Evolutionary conservation across 148 eudicot species (phyloP).

Genomic region (Amaranthus hypochondriacus): DNA sequence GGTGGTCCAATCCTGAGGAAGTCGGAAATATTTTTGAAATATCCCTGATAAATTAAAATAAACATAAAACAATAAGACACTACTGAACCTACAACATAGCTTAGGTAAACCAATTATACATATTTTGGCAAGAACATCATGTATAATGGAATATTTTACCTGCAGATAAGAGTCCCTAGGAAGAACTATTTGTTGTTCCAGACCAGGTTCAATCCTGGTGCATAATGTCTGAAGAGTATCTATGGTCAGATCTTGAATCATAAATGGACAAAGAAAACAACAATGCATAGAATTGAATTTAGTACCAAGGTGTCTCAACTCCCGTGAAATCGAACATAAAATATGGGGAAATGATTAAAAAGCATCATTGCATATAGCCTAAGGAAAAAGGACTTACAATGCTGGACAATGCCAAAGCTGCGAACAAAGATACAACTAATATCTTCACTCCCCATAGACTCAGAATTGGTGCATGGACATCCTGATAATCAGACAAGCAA

Average conservation of each 20-base stretch:
- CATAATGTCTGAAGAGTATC: conserved; percentile 66
- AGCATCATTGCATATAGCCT: background rate
- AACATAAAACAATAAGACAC: conserved; percentile 7
- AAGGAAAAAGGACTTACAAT: conserved; percentile 54
- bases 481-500: conserved; percentile 38
- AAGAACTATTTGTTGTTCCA: conserved; percentile 97
- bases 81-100: conserved; percentile 11
- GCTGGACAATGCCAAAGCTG: conserved; percentile 81
- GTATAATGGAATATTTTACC: conserved; percentile 36
- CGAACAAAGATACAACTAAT: conserved; percentile 58
- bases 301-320: background rate
- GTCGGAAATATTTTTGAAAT: conserved; percentile 68
- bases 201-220: conserved; percentile 94
- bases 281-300: background rate
- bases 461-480: conserved; percentile 84
- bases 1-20: conserved; percentile 91
- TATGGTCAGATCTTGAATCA: conserved; percentile 10
- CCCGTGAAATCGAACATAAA: background rate
- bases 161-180: conserved; percentile 98
- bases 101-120: background rate
- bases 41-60: conserved; percentile 48
- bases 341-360: background rate
- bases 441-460: conserved; percentile 80
- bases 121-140: background rate
- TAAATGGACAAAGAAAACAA: background rate